Base-by-base conservation (phyloP, 2,329 filamentous ascomycete species). In the Bipolaris gigantea region DNA sequence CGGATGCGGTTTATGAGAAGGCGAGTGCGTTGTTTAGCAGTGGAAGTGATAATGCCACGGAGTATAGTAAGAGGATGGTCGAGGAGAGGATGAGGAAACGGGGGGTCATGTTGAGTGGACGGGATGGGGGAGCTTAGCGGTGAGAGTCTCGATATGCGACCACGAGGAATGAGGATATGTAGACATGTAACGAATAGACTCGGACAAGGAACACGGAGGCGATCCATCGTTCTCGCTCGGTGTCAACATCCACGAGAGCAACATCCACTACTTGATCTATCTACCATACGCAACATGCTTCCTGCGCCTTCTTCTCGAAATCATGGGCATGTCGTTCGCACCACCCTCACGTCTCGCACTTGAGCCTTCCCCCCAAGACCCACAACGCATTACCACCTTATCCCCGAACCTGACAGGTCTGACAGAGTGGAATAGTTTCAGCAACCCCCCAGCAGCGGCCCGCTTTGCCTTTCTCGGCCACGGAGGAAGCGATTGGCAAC, bases 381-480 rank as follows among this genome's bases (percentile, higher is more conserved):
- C 58, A 60, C 59, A 23, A 50, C 53, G 27, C 27, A 30, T 48
- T 39, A 21, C 33, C 33, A 23, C 48, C 47, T 25, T 41, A 43
- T 53, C 48, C 53, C 53, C 50, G 27, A 38, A 53, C 58, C 57
- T 59, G 54, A 59, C 55, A 10, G 27, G 27, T 30, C 27, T 11
- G 27, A 59, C 55, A 56, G 62, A 53, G 56, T 35, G 42, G 51
- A 54, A 54, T 42, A 45, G 65, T 67, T 58, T 66, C 64, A 62
- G 51, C 55, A 32, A 32, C 51, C 1, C 55, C 56, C 55, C 56
- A 40, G 51, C 47, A 8, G 9, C 35, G 35, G 41, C 2, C 25
- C 10, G 10, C 25, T 27, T 27, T 30, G 27, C 27, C 27, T 2
- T 30, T 30, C 27, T 30, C 27, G 27, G 10, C 10, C 27, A 4